phyloP scores from a whole-genome alignment of 208 protist genomes.

The Strigomonas oncopelti region DNA sequence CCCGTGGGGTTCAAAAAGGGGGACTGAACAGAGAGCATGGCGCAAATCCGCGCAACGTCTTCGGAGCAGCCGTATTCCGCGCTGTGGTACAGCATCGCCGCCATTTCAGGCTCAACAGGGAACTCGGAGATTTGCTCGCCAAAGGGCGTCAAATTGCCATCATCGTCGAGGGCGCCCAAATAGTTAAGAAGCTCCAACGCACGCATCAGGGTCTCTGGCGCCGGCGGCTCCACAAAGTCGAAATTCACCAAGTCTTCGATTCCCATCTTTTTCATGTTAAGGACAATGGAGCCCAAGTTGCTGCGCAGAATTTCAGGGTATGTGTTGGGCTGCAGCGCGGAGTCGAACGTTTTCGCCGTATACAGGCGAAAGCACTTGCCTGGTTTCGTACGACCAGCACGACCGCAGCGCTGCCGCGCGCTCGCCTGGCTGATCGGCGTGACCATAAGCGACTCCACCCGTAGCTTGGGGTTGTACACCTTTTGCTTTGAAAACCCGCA shows the following conservation, averaged over 20 bases:
- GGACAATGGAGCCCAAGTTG: slow-evolving; percentile 95
- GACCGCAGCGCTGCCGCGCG: slow-evolving; percentile 93
- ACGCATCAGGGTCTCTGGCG: slow-evolving; percentile 91
- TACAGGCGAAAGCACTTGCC: slow-evolving; percentile 98
- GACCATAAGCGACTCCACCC: slow-evolving; percentile 97
- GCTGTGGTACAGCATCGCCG: slow-evolving; percentile 95
- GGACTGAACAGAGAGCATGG: slow-evolving; percentile 93
- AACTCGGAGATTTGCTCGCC: slow-evolving; percentile 97
- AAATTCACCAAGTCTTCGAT: slow-evolving; percentile 97
- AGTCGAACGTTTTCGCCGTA: slow-evolving; percentile 93
- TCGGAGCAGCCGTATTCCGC: slow-evolving; percentile 93
- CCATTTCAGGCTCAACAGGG: slow-evolving; percentile 96
- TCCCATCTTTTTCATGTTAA: slow-evolving; percentile 97
- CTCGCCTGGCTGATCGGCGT: slow-evolving; percentile 97
- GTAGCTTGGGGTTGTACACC: slow-evolving; percentile 95
- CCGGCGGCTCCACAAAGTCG: slow-evolving; percentile 98
- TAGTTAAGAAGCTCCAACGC: slow-evolving; percentile 95
- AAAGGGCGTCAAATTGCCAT: slow-evolving; percentile 94
- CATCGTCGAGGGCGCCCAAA: slow-evolving; percentile 96
- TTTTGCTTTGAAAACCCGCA: slow-evolving; percentile 98
- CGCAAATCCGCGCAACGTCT: slow-evolving; percentile 96
- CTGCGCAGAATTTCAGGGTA: slow-evolving; percentile 98
- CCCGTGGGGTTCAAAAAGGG: slow-evolving; percentile 68
- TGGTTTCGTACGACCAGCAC: slow-evolving; percentile 92
- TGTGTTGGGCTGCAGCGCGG: slow-evolving; percentile 89